Base-by-base conservation (phyloP, 2,329 filamentous ascomycete species). In the Allantophomopsis lycopodina region DNA sequence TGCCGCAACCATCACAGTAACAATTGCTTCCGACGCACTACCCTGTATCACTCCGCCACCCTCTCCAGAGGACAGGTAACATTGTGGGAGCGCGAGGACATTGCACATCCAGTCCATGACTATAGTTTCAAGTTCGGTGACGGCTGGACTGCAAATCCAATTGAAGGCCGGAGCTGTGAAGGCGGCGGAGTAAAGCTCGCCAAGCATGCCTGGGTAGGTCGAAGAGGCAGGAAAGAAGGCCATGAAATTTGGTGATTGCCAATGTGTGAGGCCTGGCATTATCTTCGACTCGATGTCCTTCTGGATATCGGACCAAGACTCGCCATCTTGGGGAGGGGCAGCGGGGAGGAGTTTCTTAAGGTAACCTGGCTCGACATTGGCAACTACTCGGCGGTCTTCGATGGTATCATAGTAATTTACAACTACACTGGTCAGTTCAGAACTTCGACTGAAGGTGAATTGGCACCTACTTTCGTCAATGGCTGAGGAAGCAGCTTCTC, bases 151-250 rank as follows among this genome's bases (percentile, higher is more conserved):
- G 62, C 89, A 95, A 47, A 95, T 78, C 89, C 89, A 96, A 62
- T 96, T 96, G 69, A 96, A 96, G 32, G 86, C 86, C 1, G 89
- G 86, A 13, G 84, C 84, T 11, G 79, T 91, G 61, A 95, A 88
- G 6, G 86, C 82, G 5, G 84, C 79, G 34, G 78, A 85, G 66
- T 94, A 96, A 65, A 96, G 78, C 62, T 96, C 89, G 15, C 86
- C 89, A 10, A 96, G 71, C 58, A 94, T 89, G 20, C 79, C 75
- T 0, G 89, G 87, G 55, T 81, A 95, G 30, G 81, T 84, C 39
- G 79, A 78, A 17, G 76, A 78, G 37, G 85, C 85, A 1, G 89
- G 83, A 62, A 91, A 96, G 68, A 93, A 96, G 35, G 89, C 89
- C 75, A 95, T 85, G 69, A 94, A 96, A 55, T 89, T 87, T 13